Base-by-base conservation (phyloP, 164 flowering plant genomes). In the Protea cynaroides region DNA sequence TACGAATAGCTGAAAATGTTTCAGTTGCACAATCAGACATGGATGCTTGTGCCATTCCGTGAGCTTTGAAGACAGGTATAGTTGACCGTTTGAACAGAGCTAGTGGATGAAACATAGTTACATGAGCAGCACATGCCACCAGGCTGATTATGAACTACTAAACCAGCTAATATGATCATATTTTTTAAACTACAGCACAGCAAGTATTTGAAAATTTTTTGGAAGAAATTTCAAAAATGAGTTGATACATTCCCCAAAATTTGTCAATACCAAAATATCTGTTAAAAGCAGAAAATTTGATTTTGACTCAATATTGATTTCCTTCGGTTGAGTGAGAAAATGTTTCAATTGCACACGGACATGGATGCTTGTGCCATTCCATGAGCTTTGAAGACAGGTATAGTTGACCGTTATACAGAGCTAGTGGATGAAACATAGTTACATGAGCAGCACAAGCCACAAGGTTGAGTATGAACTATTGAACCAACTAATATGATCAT, bases 71-170 rank as follows among this genome's bases (percentile, higher is more conserved):
- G 57, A 94, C 84, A 57, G 93, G 95, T 38, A 89, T 76, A 58
- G 98, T 94, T 69, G 98, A 85, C 65, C 97, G 78, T 82, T 87
- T 94, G 83, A 89, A 94, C 61, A 90, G 62, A 74, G 97, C 98
- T 93, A 57, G 37, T 63, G 52, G 69, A 43, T 53, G 54, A 24
- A 65, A 60, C 52, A 49, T 10, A 54, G 49, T 25, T 11, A 65
- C 29, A 55, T 78, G 66, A 81, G 66, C 29, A 67, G 55, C 25
- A 60, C 34, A 29, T 2, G 34, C 34, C 34, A 57, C 58, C 18
- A 60, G 19, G 19, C 15, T 29, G 46, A 13, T 59, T 37, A 61
- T 38, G 38, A 38, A 63, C 4, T 13, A 7, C 57, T 62, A 43
- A 61, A 44, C 13, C 29, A 52, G 44, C 22, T 55, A 17, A 34